These are phyloP conservation scores for Coffea canephora DNA, from an alignment of 257 asterid genomes.

Conservation along the genomic window DNA sequence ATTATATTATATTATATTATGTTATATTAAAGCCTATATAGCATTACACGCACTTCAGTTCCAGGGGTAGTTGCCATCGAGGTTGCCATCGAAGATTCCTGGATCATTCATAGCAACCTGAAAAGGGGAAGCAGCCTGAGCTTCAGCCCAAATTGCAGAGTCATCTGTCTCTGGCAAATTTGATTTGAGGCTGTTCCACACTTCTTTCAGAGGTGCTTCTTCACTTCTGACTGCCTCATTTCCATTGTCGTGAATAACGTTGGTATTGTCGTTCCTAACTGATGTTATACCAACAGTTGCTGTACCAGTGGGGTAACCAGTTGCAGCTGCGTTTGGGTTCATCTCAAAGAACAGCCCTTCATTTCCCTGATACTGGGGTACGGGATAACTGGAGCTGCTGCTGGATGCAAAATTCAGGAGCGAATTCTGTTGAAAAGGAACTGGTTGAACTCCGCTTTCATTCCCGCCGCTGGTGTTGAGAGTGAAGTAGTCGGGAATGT, in stretches of 20 bases:
- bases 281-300: background rate
- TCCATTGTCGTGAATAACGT: too few relatives aligned
- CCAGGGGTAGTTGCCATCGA: constrained; percentile 12
- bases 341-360: background rate
- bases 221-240: background rate
- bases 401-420: background rate
- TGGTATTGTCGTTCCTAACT: background rate
- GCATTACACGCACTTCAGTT: background rate
- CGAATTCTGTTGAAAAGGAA: background rate
- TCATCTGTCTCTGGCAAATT: constrained; percentile 32
- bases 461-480: background rate
- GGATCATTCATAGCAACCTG: constrained; percentile 14
- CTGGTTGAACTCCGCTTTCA: too few relatives aligned
- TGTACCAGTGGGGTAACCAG: too few relatives aligned
- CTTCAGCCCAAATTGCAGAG: constrained; percentile 34
- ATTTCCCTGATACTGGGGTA: background rate
- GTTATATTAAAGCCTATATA: background rate
- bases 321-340: background rate
- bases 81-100: constrained; percentile 4
- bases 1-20: too few relatives aligned
- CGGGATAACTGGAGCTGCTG: background rate
- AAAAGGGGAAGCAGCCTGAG: constrained; percentile 15
- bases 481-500: background rate
- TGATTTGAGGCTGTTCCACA: constrained; percentile 10
- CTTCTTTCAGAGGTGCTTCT: background rate